Conservation (phyloP, 2,329 filamentous ascomycete genomes). For the Colletotrichum sp. region DNA sequence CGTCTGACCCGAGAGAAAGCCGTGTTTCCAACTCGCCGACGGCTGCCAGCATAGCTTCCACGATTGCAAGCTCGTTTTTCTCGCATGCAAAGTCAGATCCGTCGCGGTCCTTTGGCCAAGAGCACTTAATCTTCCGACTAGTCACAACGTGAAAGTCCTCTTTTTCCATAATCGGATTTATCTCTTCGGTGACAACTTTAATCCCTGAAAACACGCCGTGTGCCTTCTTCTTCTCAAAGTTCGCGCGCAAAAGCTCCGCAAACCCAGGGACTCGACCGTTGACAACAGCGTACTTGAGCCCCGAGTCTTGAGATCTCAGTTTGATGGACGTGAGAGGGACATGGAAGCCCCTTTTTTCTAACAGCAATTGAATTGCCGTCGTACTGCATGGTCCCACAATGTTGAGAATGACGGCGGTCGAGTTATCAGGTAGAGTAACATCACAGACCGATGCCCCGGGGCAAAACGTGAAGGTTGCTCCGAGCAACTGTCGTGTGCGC, state of each 20-base stretch:
- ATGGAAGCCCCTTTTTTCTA: neutral
- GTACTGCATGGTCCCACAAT: neutral
- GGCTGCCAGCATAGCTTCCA: slow-evolving; percentile 33
- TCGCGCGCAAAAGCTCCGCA: neutral
- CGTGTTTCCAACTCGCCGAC: slow-evolving; percentile 39
- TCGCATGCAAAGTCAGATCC: slow-evolving; percentile 1
- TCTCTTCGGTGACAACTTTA: neutral
- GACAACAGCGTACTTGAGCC: neutral
- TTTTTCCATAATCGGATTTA: neutral
- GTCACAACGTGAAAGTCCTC: neutral
- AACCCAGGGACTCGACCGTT: neutral
- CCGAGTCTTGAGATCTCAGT: neutral
- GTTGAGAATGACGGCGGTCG: neutral
- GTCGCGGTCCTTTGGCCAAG: slow-evolving; percentile 28
- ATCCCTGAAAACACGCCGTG: neutral
- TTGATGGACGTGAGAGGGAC: neutral
- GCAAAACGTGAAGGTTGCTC: neutral
- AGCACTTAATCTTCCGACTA: slow-evolving; percentile 10
- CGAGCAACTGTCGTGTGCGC: neutral
- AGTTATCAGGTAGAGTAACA: neutral
- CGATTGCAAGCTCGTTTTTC: slow-evolving; percentile 14
- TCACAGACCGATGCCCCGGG: neutral
- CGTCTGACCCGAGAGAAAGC: slow-evolving; percentile 21
- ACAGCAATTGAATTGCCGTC: neutral
- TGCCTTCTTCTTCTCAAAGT: neutral